Percentiles rank a stretch among this genome's conserved stretches.
phyloP scores from a whole-genome alignment of 176 grass and related monocot genomes.

The Oryza glaberrima region DNA sequence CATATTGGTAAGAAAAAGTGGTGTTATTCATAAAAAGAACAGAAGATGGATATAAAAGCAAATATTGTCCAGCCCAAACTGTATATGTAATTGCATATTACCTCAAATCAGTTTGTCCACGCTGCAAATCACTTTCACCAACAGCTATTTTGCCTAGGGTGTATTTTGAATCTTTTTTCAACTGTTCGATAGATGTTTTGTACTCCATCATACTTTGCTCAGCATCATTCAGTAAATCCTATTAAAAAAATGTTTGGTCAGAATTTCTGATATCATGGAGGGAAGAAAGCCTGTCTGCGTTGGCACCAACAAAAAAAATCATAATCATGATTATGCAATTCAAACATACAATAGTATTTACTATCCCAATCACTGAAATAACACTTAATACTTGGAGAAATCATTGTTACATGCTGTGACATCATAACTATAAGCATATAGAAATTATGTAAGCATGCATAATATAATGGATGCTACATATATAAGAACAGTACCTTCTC shows the following conservation, averaged over 20 bases:
- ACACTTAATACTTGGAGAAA: not conserved
- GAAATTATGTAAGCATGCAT: not conserved
- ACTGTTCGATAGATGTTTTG: slow-evolving; percentile 56
- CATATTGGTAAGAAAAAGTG: not conserved
- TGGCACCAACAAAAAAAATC: not conserved
- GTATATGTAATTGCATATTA: slow-evolving; percentile 4
- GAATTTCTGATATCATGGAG: slow-evolving; percentile 4
- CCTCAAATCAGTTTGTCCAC: slow-evolving; percentile 78
- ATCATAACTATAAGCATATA: not conserved
- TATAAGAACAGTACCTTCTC: slow-evolving; percentile 71
- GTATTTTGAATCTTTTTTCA: slow-evolving; percentile 84
- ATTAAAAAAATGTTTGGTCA: not conserved
- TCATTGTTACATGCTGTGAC: not conserved
- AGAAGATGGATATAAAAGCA: not conserved
- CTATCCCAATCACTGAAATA: not conserved
- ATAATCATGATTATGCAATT: not conserved
- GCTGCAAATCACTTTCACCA: slow-evolving; percentile 85
- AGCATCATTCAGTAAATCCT: slow-evolving; percentile 82
- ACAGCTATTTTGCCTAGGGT: slow-evolving; percentile 70
- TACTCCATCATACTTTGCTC: slow-evolving; percentile 77
- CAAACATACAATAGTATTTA: slow-evolving; percentile 5
- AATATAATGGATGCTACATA: slow-evolving; percentile 21
- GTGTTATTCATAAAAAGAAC: slow-evolving; percentile 11
- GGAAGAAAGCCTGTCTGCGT: not conserved
- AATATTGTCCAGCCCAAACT: not conserved